Base-by-base conservation (phyloP, 1,284 basidiomycete species). In the Microbotryomycetes sp. region DNA sequence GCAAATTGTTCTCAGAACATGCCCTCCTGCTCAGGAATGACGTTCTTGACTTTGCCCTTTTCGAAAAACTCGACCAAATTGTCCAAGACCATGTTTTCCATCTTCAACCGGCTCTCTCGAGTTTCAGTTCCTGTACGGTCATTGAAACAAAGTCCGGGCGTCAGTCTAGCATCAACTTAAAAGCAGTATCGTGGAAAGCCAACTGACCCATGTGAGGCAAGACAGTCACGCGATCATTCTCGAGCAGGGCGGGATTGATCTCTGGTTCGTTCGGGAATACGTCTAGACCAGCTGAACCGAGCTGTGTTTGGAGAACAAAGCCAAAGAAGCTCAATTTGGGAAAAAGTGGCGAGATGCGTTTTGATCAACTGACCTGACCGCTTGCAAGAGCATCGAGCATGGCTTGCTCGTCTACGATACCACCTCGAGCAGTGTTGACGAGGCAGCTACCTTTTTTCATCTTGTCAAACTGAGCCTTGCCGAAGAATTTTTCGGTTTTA, bases 401-500 rank as follows among this genome's bases (percentile, higher is more conserved):
- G 16, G 67, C 66, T 47, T 65, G 52, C 50, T 69, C 60, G 35
- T 69, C 63, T 26, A 68, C 57, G 29, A 69, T 57, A 29, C 52
- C 63, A 18, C 67, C 67, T 29, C 67, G 46, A 7, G 66, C 66
- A 28, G 67, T 69, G 49, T 62, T 65, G 52, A 59, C 53, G 65
- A 96, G 82, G 48, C 91, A 81, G 2, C 85, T 81, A 13, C 89
- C 88, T 58, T 83, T 83, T 79, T 88, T 93, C 80, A 94, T 80
- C 71, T 81, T 79, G 56, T 84, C 78, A 62, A 94, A 91, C 80
- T 85, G 83, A 67, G 81, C 81, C 74, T 88, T 87, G 5, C 85
- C 86, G 3, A 96, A 87, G 24, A 86, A 76, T 2, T 85, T 83
- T 54, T 83, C 82, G 11, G 91, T 94, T 51, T 90, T 84, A 31